Conservation (phyloP, 2,329 filamentous ascomycete species). For the Emergomyces pasteurianus region DNA sequence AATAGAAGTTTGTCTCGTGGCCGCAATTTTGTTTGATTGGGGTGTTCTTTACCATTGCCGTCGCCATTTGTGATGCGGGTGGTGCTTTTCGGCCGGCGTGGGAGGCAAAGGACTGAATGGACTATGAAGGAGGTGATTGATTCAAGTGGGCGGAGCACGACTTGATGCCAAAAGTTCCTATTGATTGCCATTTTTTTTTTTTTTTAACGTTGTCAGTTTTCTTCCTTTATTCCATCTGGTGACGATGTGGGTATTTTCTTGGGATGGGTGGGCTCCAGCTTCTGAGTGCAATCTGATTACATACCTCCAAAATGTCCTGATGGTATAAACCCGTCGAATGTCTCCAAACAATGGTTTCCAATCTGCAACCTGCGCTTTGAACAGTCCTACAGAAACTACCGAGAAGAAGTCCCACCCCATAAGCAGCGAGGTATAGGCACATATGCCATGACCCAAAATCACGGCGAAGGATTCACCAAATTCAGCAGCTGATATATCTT, state of each 20-base stretch:
- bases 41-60: background rate
- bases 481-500: background rate
- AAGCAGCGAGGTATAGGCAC: background rate
- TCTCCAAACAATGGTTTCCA: background rate
- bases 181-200: background rate
- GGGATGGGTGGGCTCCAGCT: no score
- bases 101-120: background rate
- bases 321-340: background rate
- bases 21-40: background rate
- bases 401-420: background rate
- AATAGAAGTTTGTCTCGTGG: background rate
- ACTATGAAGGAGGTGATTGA: background rate
- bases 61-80: background rate
- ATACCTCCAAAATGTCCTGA: background rate
- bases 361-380: background rate
- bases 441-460: background rate
- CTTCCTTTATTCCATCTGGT: background rate
- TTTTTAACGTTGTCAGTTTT: background rate
- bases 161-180: slow-evolving; percentile 2
- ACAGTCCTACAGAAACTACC: background rate
- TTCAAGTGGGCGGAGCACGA: background rate
- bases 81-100: background rate
- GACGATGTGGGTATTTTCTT: background rate
- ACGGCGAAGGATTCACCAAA: background rate
- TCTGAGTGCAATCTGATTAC: no score